These are phyloP conservation scores for Russula virescens DNA, from an alignment of 768 basidiomycete genomes.

Conservation along the genomic window DNA sequence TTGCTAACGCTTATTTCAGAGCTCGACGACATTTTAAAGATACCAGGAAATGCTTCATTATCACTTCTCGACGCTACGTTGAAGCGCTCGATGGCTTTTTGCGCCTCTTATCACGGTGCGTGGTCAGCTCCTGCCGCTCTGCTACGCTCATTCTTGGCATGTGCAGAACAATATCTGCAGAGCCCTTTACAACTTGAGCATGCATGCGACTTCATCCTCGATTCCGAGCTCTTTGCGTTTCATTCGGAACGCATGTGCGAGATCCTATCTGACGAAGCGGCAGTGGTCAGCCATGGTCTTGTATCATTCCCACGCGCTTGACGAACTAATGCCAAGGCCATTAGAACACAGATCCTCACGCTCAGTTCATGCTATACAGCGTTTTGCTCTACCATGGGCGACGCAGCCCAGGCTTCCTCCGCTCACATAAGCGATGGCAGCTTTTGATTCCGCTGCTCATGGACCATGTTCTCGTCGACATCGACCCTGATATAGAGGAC, in stretches of 20 bases:
- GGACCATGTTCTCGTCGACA: constrained; percentile 77
- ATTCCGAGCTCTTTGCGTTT: constrained; percentile 83
- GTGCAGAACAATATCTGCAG: constrained; percentile 76
- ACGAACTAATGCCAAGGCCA: neutral
- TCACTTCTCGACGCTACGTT: constrained; percentile 73
- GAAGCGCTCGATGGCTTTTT: constrained; percentile 69
- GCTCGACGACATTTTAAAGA: constrained; percentile 72
- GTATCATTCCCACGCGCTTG: neutral
- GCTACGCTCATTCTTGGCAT: neutral
- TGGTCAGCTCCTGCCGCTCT: constrained; percentile 5
- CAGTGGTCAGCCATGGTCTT: constrained; percentile 43
- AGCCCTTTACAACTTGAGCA: constrained; percentile 79
- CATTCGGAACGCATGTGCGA: constrained; percentile 92
- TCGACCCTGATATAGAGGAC: constrained; percentile 67
- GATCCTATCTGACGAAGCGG: constrained; percentile 62
- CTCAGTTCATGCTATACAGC: constrained; percentile 71
- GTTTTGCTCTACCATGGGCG: constrained; percentile 73
- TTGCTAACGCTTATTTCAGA: constrained; percentile 43
- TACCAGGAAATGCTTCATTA: constrained; percentile 64
- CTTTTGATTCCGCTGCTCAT: constrained; percentile 75
- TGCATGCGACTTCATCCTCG: constrained; percentile 68
- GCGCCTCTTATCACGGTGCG: constrained; percentile 83
- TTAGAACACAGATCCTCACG: constrained; percentile 82
- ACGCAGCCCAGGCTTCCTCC: constrained; percentile 61
- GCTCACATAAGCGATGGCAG: constrained; percentile 79